phyloP scores from a whole-genome alignment of 2,329 filamentous ascomycete genomes.

The Pestalotiopsis sp. region DNA sequence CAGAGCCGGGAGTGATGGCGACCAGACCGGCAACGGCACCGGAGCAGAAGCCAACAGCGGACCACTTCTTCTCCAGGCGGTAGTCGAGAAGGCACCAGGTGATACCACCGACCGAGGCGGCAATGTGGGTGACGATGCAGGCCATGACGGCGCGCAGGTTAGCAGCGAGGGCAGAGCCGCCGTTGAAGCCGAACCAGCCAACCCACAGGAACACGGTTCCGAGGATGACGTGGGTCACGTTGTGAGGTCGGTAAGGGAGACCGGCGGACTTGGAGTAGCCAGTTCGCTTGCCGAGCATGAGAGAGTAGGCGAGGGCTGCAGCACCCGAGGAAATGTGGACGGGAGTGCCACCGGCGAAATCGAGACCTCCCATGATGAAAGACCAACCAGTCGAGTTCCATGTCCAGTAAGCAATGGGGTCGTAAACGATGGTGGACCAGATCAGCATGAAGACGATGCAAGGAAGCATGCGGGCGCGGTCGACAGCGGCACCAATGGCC shows the following conservation, averaged over 20 bases:
- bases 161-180: slow-evolving; percentile 77
- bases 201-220: slow-evolving; percentile 84
- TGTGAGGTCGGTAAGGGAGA: slow-evolving; percentile 71
- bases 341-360: slow-evolving; percentile 76
- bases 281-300: slow-evolving; percentile 72
- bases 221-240: slow-evolving; percentile 73
- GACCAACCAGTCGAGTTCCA: slow-evolving; percentile 78
- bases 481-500: slow-evolving; percentile 62
- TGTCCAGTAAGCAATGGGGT: slow-evolving; percentile 76
- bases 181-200: slow-evolving; percentile 97
- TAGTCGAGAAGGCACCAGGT: slow-evolving; percentile 89
- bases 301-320: slow-evolving; percentile 71
- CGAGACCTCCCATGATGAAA: slow-evolving; percentile 68
- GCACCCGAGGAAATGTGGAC: slow-evolving; percentile 76
- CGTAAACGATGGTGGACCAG: slow-evolving; percentile 74
- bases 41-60: slow-evolving; percentile 90
- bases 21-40: slow-evolving; percentile 87
- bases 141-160: slow-evolving; percentile 91
- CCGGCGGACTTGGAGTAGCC: slow-evolving; percentile 64
- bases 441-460: slow-evolving; percentile 69
- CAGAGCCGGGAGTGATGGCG: slow-evolving; percentile 82
- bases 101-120: slow-evolving; percentile 79
- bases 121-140: slow-evolving; percentile 83
- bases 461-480: slow-evolving; percentile 65
- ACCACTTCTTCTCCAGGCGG: slow-evolving; percentile 91